Evolutionary conservation across 108 stramenopile genomes (phyloP), one percentile per base, ranked within the genome.

Genomic region (Cyclotella baltica): DNA sequence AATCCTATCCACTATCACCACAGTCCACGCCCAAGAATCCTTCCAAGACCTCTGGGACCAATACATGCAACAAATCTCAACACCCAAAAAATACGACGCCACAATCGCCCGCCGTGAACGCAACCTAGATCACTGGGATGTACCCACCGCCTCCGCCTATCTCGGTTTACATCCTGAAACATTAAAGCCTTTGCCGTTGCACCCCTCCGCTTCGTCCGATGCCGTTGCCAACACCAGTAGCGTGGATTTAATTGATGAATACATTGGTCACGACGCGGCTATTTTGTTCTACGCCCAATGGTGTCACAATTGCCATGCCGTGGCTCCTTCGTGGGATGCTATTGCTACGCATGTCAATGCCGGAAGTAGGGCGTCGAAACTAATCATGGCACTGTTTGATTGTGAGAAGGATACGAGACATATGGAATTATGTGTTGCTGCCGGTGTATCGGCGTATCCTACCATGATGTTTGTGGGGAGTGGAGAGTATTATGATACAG

Each of bases 251-350:
- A 1, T 27, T 10, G 83, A 85, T 33, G 73, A 83, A 68, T 83
- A 86, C 78, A 61, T 80, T 16, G 84, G 83, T 10, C 81, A 89
- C 76, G 91, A 94, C 81, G 86, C 88, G 31, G 93, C 88, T n/a
- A 83, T 94, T n/a, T 43, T 94, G 62, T 94, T 91, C 76, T 94
- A 92, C 68, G 91, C 93, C 27, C 86, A 85, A 52, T 88, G 93
- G 89, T 86, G 85, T 53, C 28, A 40, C 27, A 90, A 94, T 66
- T 91, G 80, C n/a, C 93, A 89, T 63, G 69, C 77, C 34, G 72
- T 92, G 31, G 91, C 90, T 34, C 89, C 90, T 37, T 79, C 82
- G 35, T 94, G 87, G 87, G 90, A 88, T 59, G 78, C 70, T 13
- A 94, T 94, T 37, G 91, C 87, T 8, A 69, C 80, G 27, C 67